A percentile compares a stretch with the other conserved stretches of the same genome.
Evolutionary conservation across 1,284 basidiomycete species (phyloP).

Genomic region (Pisolithus thermaeus): DNA sequence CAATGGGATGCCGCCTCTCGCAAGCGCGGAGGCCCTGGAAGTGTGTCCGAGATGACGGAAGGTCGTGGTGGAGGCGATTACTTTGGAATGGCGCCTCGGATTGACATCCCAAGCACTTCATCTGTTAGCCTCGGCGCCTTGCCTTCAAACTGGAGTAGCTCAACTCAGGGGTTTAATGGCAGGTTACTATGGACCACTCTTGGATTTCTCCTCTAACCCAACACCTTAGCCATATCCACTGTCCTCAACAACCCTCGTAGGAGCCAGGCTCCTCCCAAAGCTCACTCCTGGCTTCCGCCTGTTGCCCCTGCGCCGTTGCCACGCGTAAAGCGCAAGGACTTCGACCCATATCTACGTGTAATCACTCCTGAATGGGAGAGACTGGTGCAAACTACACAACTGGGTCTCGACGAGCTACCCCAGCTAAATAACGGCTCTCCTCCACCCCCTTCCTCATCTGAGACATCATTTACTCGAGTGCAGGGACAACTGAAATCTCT

Average conservation of each 20-base stretch:
- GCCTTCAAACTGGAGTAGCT: conserved; percentile 68
- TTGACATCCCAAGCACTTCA: conserved; percentile 39
- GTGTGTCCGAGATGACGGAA: conserved; percentile 62
- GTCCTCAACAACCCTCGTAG: conserved; percentile 84
- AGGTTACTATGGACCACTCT: conserved; percentile 16
- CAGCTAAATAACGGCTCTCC: conserved; percentile 32
- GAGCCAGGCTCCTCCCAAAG: conserved; percentile 78
- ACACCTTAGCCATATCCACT: conserved; percentile 57
- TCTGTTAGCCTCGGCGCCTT: conserved; percentile 40
- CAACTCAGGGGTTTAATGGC: conserved; percentile 78
- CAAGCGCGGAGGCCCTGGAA: conserved; percentile 48
- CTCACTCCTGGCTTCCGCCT: conserved; percentile 72
- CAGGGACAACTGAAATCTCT: conserved; percentile 38
- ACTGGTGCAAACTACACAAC: conserved; percentile 49
- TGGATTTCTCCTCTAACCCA: conserved; percentile 4
- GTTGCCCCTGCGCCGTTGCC: conserved; percentile 68
- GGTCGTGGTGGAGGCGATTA: conserved; percentile 48
- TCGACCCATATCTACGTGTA: conserved; percentile 74
- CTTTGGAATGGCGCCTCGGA: conserved; percentile 38
- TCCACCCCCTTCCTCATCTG: conserved; percentile 26
- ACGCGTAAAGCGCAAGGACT: conserved; percentile 77
- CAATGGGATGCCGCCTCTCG: conserved; percentile 57
- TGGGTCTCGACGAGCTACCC: conserved; percentile 42
- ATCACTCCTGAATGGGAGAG: conserved; percentile 75
- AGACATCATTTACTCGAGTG: conserved; percentile 24